Base-by-base conservation (phyloP, 202 grass and related monocot genomes). In the Carex arenaria region DNA sequence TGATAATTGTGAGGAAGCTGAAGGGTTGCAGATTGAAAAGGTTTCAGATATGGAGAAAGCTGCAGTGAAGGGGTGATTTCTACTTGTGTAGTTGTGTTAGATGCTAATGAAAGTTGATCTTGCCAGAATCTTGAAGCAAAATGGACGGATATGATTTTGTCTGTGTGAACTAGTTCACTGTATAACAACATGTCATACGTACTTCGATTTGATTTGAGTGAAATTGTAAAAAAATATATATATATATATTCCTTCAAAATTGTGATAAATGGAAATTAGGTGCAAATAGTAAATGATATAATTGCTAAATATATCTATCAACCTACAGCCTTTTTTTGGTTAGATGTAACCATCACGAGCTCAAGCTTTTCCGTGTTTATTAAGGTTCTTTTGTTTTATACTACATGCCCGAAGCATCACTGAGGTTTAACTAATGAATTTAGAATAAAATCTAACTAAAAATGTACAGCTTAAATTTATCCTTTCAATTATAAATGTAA, bases 11-110 rank as follows among this genome's bases (percentile, higher is more conserved):
- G 59, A 72, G 11, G 84, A 69, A 63, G 80, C 59, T 0, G 80
- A 72, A 0, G 83, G 19, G 2, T 20, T 64, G 14, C 15, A 38
- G 10, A 62, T 4, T 32, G 72, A 43, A 15, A 68, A 42, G 3
- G 31, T 79, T 11, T 82, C 64, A 0, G 91, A 87, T 78, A 85
- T 84, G 38, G 94, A 91, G 86, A 91, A 89, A 78, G 79, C 74
- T 20, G 15, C 10, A 52, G 52, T 74, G n/a, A 81, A 64, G 26
- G 56, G 66, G 42, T 82, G 31, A 81, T 53, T 10, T 45, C 12
- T 69, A 69, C 17, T 9, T 1, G 40, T 40, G 5, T 40, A 40
- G 38, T 40, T 38, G 20, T 68, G 4, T 12, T 4, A 69, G 8
- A 18, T 69, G 17, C 6, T 10, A n/a, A 69, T 43, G 17, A 42